Evolutionary conservation across 306 rosid genomes (phyloP), one percentile per base, ranked within the genome.

Genomic region (Castanospermum australe): DNA sequence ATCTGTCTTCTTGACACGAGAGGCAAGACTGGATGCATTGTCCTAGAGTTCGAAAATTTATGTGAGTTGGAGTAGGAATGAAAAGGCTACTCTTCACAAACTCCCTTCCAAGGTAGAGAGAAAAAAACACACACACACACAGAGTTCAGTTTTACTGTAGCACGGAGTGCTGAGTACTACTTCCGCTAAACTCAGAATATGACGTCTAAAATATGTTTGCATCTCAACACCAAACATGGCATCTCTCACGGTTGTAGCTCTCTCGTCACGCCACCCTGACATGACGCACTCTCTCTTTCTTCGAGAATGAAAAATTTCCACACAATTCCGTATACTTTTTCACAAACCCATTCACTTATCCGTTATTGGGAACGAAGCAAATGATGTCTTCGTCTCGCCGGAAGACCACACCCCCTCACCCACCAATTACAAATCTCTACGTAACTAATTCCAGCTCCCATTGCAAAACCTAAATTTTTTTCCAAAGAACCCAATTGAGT

Each of bases 1-100:
- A 84, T 95, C 97, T 45, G 97, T 92, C 78, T 95, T 92, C 77
- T 95, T 95, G 38, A 87, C 74, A 39, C 99, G 86, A 67, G 91
- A 78, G 5, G 87, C 86, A 47, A 92, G 92, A 86, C 95, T 95
- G 1, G 95, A 59, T 8, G 87, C 92, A 71, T 92, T 95, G 86
- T 92, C 99, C 99, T 95, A 73, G 21, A 81, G 30, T 79, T 81
- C 12, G 8, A 61, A 45, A 45, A 63, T 44, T 39, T 36, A 38
- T 24, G 51, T 59, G 0, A 84, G 44, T 24, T 59, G 13, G 20
- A 47, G 45, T 14, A 4, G 20, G 42, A 64, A 66, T 45, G 63
- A 50, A 61, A 71, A 38, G 7, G 14, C 13, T 41, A 51, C 17
- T 18, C 33, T 69, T 41, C 20, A 33, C 14, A 45, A 15, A 38